Evolutionary conservation across 495 filamentous ascomycete genomes (phyloP), one percentile per base, ranked within the genome.

Genomic region (Lophiotrema nucula): DNA sequence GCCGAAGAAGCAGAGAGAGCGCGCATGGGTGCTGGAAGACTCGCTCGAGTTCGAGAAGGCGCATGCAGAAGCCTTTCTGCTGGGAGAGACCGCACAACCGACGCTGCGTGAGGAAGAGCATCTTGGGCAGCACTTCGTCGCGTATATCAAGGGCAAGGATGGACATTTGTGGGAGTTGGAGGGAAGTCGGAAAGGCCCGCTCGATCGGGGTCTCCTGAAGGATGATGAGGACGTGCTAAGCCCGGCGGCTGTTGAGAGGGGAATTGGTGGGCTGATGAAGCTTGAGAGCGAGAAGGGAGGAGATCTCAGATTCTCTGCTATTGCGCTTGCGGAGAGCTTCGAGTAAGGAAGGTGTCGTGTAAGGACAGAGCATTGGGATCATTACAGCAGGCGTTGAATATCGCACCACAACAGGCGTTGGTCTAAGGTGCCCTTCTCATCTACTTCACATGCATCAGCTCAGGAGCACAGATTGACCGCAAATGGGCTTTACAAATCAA

Each of bases 1-100:
- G 26, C 79, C 81, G 24, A 72, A 87, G 16, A 66, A 59, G 13
- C 83, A 84, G 0, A 60, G 74, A 2, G 73, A 82, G 31, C 74
- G 92, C 23, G 86, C 89, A 10, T 74, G 84, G 49, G 67, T 93
- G 45, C 74, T 97, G 2, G 89, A 95, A 68, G 75, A 85, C 48
- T 87, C 84, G 31, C 75, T 79, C 62, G 82, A 79, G 33, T 72
- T 96, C 26, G 89, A 91, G 58, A 73, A 69, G 38, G 88, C 88
- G 49, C 89, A 95, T 73, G 77, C 79, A 37, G 78, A 80, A 55
- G 89, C 84, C 25, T 90, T 90, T 22, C 73, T 67, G 38, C 60
- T 81, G 65, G 92, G 92, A 10, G 87, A 90, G 72, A 49, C 63
- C 1, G 2, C 2, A 5, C 11, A 28, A 21, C 58, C 48, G 13